Base-by-base conservation (phyloP, 2,329 filamentous ascomycete species). In the Phyllosticta paracitricarpa region DNA sequence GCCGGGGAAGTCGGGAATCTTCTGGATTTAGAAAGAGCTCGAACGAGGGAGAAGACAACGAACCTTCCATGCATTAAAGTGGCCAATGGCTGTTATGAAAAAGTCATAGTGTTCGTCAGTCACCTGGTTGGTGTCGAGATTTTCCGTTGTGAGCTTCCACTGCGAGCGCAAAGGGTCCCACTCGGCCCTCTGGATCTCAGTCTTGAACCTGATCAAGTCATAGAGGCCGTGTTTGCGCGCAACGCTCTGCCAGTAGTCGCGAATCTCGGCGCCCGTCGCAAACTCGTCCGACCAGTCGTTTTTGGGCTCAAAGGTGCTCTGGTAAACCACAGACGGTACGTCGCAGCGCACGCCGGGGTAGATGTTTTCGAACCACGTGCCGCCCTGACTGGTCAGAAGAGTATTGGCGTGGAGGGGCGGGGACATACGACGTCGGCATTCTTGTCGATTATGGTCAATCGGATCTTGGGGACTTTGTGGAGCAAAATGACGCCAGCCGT, bases 341-440 rank as follows among this genome's bases (percentile, higher is more conserved):
- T 89, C 86, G 65, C 87, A 89, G 52, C 84, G 76, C 0, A 87
- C 84, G 1, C 85, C 86, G 0, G 85, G 85, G 64, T 88, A 88
- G 3, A 71, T 73, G 59, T 79, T 80, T 60, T 78, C 75, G 64
- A 75, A 58, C 60, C 56, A 58, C 54, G 60, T 62, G 19, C 60
- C 55, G 51, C 56, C 35, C 52, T 57, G 22, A 6, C 8, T 28
- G 3, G 17, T 40, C 26, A 24, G 33, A 19, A 57, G 25, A 17
- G 10, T 28, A 7, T 8, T 79, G 82, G 1, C 81, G 80, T 56
- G 54, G 35, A 7, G 28, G 35, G n/a, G 4, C 6, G 8, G 6
- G 58, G 24, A 76, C 83, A 66, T 75, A 87, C 85, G 68, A 88
- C 80, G 57, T 88, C 84, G 0, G 76, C 68, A 65, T 89, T 89